These are phyloP conservation scores for Linnemannia zychae DNA, from an alignment of 192 early-diverging fungal species.

Conservation along the genomic window DNA sequence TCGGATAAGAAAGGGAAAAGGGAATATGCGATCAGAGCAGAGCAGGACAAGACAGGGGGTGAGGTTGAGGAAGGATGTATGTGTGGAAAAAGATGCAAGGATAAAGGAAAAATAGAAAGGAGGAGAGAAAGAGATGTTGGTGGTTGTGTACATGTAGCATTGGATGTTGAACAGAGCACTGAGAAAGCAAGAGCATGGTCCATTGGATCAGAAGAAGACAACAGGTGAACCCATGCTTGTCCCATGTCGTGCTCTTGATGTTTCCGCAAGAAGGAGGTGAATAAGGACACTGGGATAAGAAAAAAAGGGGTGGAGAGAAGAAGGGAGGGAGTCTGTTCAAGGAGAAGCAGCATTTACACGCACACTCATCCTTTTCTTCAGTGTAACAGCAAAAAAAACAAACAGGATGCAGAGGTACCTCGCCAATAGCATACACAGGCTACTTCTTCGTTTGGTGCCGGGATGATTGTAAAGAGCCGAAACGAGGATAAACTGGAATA, in stretches of 20 bases:
- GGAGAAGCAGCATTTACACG: neutral
- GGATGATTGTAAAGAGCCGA: neutral
- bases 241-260: neutral
- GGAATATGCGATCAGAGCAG: neutral
- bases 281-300: neutral
- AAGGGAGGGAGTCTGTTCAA: neutral
- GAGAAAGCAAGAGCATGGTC: neutral
- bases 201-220: neutral
- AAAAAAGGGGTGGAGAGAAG: neutral
- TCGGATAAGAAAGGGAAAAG: neutral
- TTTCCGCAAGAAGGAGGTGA: neutral
- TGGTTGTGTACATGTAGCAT: no score
- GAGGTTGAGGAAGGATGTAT: neutral
- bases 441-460: neutral
- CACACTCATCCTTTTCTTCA: no score
- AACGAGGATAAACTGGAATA: neutral
- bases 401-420: no score
- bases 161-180: neutral
- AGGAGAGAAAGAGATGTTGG: neutral
- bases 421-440: no score
- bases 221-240: neutral
- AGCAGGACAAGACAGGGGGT: neutral
- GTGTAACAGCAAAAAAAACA: neutral
- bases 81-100: constrained; percentile 2
- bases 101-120: neutral